Evolutionary conservation across 2,329 filamentous ascomycete genomes (phyloP).

Genomic region (Clarireedia hainanense): DNA sequence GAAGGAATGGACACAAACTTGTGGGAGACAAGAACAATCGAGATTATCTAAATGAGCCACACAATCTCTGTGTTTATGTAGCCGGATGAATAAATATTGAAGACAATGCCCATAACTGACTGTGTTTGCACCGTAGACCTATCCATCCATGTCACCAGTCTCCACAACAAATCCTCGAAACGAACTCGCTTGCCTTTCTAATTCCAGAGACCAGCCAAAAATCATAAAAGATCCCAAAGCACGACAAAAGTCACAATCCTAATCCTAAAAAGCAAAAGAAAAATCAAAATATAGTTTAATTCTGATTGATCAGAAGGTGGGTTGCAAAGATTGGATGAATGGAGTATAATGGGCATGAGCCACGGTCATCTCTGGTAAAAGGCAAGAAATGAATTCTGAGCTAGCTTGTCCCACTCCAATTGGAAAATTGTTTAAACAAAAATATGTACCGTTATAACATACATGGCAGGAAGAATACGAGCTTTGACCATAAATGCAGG

Average conservation of each 20-base stretch:
- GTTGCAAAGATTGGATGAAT: conserved; percentile 45
- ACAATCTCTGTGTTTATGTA: no score
- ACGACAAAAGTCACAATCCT: not conserved
- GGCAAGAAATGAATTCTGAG: conserved; percentile 33
- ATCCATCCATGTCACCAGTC: no score
- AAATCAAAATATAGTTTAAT: conserved; percentile 11
- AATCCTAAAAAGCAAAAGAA: not conserved
- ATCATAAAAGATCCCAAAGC: not conserved
- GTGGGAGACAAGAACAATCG: no score
- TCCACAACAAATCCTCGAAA: not conserved
- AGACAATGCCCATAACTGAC: no score
- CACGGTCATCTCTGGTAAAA: conserved; percentile 34
- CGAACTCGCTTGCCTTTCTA: not conserved
- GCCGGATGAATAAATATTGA: no score
- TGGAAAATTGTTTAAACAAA: conserved; percentile 1
- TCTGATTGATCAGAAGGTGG: conserved; percentile 24
- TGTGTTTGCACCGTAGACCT: not conserved
- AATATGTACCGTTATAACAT: conserved; percentile 3
- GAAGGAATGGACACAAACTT: no score
- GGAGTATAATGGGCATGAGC: conserved; percentile 42
- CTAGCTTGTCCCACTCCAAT: conserved; percentile 31
- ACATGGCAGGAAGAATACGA: no score
- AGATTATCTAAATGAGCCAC: no score
- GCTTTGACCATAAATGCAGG: not conserved
- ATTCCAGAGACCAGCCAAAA: not conserved